phyloP scores from a whole-genome alignment of 176 grass and related monocot species.

The Lolium perenne region DNA sequence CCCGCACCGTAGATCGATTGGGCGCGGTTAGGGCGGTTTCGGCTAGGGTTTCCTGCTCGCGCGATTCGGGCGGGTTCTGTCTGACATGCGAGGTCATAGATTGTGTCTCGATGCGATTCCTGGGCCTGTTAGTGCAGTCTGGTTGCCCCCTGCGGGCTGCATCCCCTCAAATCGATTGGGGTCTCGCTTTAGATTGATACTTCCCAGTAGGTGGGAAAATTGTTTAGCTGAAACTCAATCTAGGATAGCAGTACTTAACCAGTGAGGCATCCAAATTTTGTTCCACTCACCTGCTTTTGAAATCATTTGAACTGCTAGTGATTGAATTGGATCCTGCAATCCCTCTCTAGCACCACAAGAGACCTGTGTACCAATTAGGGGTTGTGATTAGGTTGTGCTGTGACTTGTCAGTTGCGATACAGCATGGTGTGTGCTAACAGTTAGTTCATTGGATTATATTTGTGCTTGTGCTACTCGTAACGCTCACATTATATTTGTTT shows the following conservation, averaged over 20 bases:
- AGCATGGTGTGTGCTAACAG: background rate
- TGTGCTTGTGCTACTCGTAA: background rate
- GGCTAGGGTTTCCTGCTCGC: conserved; percentile 31
- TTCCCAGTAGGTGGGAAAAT: background rate
- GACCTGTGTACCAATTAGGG: background rate
- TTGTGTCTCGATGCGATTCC: background rate
- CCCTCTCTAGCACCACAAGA: background rate
- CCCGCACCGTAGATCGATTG: background rate
- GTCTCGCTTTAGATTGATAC: conserved; percentile 4
- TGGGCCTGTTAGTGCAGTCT: background rate
- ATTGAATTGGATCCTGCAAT: background rate
- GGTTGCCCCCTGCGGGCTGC: background rate
- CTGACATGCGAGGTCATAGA: background rate
- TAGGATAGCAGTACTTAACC: background rate
- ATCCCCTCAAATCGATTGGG: background rate
- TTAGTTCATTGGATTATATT: background rate
- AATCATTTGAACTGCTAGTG: conserved; percentile 5
- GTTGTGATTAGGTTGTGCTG: conserved; percentile 8
- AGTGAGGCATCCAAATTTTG: background rate
- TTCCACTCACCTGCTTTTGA: background rate
- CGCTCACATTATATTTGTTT: background rate
- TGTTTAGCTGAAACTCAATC: background rate
- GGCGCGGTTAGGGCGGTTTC: background rate
- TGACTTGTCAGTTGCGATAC: conserved; percentile 2
- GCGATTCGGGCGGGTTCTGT: background rate